Evolutionary conservation across 2,329 filamentous ascomycete genomes (phyloP), one percentile per base, ranked within the genome.

Genomic region (Diaporthe eres): DNA sequence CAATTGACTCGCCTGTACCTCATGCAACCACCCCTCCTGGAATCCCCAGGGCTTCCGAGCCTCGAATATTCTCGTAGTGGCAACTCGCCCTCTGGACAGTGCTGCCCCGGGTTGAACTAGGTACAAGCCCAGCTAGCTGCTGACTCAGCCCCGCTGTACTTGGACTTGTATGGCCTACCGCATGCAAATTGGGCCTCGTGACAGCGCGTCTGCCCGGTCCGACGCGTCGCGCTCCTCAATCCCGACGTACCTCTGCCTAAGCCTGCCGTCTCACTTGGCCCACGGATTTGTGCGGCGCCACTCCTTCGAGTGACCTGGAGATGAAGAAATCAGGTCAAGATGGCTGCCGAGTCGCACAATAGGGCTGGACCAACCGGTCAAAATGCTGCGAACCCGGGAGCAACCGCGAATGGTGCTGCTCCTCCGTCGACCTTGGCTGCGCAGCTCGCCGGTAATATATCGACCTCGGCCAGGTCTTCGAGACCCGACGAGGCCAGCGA

Each of bases 341-440:
- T 77, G 76, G 76, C 70, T 71, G 70, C 65, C 42, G 70, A 73
- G 58, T 73, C 47, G 49, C 55, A 53, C 47, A 73, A 47, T 15
- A 49, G 58, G 71, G 49, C 37, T 53, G 71, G 58, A 25, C n/a
- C 47, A 65, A 25, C 70, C 77, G 58, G 61, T 61, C 77, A 73
- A 31, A 28, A 28, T 47, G 34, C 55, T 72, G 70, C 63, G 22
- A 75, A 77, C 53, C 71, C 77, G 42, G 65, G 68, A 42, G 74
- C 72, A 51, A 55, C 37, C 47, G 49, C 65, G 34, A 60, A 76
- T 37, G 76, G 81, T 72, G 81, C 76, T 13, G 86, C 87, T 61
- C 91, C 92, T 53, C 94, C 95, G 17, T 98, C 96, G 22, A 97
- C 95, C 13, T 89, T 98, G 80, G 95, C 96, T 71, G 95, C 95